Conservation (phyloP, 2,329 filamentous ascomycete species). For the Talaromyces sp. region DNA sequence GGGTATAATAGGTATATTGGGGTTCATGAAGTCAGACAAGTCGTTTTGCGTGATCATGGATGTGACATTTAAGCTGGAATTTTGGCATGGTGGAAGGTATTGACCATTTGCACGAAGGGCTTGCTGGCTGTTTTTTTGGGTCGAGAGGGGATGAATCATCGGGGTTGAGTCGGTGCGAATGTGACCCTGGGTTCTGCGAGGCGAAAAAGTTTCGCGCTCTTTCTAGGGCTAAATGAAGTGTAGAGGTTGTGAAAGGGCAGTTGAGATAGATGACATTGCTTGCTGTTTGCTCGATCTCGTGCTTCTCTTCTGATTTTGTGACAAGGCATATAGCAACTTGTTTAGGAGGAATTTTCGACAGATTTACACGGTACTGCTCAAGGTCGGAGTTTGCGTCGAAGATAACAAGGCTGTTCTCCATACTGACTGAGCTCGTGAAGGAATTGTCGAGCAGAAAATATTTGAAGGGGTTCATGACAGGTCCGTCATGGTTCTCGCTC, state of each 20-base stretch:
- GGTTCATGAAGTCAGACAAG: not conserved
- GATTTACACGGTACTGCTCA: not conserved
- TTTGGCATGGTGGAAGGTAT: no score
- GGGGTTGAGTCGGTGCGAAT: not conserved
- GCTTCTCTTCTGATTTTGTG: not conserved
- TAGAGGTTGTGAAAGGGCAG: conserved; percentile 4
- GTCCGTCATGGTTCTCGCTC: no score
- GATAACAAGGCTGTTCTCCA: conserved; percentile 6
- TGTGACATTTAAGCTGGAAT: no score
- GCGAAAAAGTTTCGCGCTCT: not conserved
- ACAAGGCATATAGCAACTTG: conserved; percentile 12
- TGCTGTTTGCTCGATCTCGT: not conserved
- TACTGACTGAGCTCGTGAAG: not conserved
- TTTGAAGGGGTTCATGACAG: not conserved
- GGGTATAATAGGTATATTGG: no score
- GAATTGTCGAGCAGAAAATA: not conserved
- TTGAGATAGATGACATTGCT: conserved; percentile 7
- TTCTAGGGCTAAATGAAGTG: conserved; percentile 2
- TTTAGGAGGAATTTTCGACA: not conserved
- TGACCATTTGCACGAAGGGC: no score
- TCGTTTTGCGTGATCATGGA: not conserved
- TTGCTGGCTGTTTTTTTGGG: no score
- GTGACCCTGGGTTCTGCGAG: no score
- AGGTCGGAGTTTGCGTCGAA: conserved; percentile 1
- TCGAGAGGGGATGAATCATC: not conserved